Evolutionary conservation across 805 yeast genomes (phyloP).

Genomic region (Candida fluviatilis): DNA sequence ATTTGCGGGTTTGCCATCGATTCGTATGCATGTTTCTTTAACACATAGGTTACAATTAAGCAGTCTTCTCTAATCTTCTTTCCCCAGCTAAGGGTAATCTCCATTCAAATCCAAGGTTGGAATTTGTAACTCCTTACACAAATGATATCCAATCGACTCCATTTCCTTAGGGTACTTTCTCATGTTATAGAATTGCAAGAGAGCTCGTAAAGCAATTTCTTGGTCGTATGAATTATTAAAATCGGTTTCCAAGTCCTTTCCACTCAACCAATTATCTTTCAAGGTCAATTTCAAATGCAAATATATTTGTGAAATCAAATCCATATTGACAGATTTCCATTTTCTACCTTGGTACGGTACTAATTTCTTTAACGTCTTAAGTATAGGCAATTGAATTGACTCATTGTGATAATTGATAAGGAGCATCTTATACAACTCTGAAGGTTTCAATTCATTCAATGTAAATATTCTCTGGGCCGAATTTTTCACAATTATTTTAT

Average conservation of each 20-base stretch:
- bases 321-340: conserved; percentile 94
- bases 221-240: conserved; percentile 76
- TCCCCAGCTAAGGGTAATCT: too few species aligned
- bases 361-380: conserved; percentile 70
- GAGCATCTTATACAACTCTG: conserved; percentile 54
- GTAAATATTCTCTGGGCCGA: conserved; percentile 66
- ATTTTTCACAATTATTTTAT: conserved; percentile 59
- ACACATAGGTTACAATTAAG: too few species aligned
- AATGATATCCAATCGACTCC: conserved; percentile 54
- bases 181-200: conserved; percentile 72
- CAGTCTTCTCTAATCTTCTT: too few species aligned
- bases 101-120: conserved; percentile 15
- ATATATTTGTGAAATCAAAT: conserved; percentile 81
- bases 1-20: too few species aligned
- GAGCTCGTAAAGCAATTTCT: conserved; percentile 76
- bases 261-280: conserved; percentile 84
- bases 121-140: conserved; percentile 17
- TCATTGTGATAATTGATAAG: conserved; percentile 56
- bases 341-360: conserved; percentile 90
- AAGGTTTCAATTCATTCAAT: conserved; percentile 58
- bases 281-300: conserved; percentile 67
- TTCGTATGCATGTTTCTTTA: too few species aligned
- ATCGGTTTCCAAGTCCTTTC: conserved; percentile 72
- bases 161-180: conserved; percentile 50
- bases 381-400: conserved; percentile 61